Percentiles rank a stretch among this genome's conserved stretches.
These are phyloP conservation scores for Neoboletus subvelutipes DNA, from an alignment of 768 basidiomycete genomes.

Conservation along the genomic window DNA sequence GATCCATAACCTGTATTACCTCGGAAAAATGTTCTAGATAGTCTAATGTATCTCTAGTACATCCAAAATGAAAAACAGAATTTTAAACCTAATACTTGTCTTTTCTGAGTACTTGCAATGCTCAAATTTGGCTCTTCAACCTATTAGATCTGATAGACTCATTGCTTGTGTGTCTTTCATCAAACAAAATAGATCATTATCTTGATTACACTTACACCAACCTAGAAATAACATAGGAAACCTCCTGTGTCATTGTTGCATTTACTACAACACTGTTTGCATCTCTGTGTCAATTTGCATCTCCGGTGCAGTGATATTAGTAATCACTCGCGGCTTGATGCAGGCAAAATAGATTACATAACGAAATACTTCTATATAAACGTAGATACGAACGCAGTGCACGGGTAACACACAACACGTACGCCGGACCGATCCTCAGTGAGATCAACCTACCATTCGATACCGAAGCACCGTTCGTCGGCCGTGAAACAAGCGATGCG, in stretches of 20 bases:
- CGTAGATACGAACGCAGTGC: neutral
- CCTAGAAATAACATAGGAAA: neutral
- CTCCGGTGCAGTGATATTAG: neutral
- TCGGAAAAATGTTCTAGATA: neutral
- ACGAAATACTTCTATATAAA: too few relatives aligned
- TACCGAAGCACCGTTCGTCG: conserved; percentile 54
- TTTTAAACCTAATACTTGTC: too few relatives aligned
- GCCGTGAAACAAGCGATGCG: conserved; percentile 54
- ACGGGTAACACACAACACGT: neutral
- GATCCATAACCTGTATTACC: neutral
- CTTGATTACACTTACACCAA: neutral
- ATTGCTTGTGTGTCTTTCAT: neutral
- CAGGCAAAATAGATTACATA: too few relatives aligned
- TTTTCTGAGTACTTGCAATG: too few relatives aligned
- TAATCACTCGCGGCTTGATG: too few relatives aligned
- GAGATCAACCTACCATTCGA: conserved; percentile 39
- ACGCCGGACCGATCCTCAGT: too few relatives aligned
- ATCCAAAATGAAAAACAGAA: too few relatives aligned
- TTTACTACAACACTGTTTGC: neutral
- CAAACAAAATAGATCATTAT: neutral
- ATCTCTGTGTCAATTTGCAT: neutral
- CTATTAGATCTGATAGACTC: too few relatives aligned
- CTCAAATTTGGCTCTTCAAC: too few relatives aligned
- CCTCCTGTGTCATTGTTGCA: neutral
- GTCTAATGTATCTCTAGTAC: neutral